Evolutionary conservation across 2,329 filamentous ascomycete genomes (phyloP).

Genomic region (Calonectria crousiana): DNA sequence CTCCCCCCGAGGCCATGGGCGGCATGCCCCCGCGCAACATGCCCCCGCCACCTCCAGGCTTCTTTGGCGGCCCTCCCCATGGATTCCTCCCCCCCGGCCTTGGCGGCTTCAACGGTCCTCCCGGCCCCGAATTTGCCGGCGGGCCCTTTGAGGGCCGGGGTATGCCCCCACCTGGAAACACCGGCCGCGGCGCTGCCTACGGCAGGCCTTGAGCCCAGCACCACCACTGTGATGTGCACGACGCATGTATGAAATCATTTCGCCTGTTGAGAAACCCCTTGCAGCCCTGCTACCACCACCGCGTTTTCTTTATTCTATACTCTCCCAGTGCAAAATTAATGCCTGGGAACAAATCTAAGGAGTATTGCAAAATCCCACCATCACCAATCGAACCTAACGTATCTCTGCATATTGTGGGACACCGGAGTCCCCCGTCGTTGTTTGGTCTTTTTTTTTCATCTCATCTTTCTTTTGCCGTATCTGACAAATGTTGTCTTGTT

Average conservation of each 20-base stretch:
- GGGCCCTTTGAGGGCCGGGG: constrained; percentile 67
- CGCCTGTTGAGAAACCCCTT: constrained; percentile 33
- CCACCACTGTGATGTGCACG: constrained; percentile 18
- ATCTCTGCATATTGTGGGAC: constrained; percentile 24
- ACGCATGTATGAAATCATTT: constrained; percentile 37
- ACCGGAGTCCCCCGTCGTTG: constrained; percentile 28
- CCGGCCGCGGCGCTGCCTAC: constrained; percentile 49
- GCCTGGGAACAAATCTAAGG: constrained; percentile 12
- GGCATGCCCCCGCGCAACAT: constrained; percentile 66
- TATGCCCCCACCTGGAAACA: constrained; percentile 62
- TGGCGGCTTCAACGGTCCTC: constrained; percentile 67
- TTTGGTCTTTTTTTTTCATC: constrained; percentile 33
- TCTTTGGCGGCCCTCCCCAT: constrained; percentile 63
- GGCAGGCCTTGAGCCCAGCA: constrained; percentile 45
- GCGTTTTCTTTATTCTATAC: constrained; percentile 8
- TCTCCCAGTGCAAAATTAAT: neutral
- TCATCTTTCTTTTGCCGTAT: constrained; percentile 27
- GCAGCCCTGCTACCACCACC: constrained; percentile 22
- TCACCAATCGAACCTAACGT: constrained; percentile 6
- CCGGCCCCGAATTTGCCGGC: constrained; percentile 59
- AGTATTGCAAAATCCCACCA: constrained; percentile 13
- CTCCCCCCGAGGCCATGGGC: constrained; percentile 62
- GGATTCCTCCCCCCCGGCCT: constrained; percentile 69
- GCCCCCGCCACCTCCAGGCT: constrained; percentile 68
- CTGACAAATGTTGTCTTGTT: constrained; percentile 19